These are phyloP conservation scores for Hygrophorus russula DNA, from an alignment of 768 basidiomycete species.

Conservation along the genomic window DNA sequence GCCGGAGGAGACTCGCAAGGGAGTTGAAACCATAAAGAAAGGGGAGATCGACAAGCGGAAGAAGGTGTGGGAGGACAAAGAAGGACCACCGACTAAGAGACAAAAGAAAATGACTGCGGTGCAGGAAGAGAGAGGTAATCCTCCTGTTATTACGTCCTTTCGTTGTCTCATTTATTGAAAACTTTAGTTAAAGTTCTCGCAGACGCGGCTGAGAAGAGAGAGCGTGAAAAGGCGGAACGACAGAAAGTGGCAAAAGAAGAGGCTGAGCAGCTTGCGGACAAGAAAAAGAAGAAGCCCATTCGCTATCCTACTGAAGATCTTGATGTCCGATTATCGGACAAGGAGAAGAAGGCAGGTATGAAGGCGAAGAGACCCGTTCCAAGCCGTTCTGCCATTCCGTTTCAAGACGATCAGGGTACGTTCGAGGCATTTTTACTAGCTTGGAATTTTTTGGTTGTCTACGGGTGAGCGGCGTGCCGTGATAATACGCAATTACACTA, in stretches of 20 bases:
- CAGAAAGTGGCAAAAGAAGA: slow-evolving; percentile 58
- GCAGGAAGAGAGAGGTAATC: slow-evolving; percentile 63
- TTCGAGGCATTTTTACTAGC: slow-evolving; percentile 85
- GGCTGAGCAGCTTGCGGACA: slow-evolving; percentile 59
- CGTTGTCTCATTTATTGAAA: slow-evolving; percentile 15
- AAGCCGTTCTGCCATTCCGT: slow-evolving; percentile 52
- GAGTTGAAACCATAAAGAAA: slow-evolving; percentile 72
- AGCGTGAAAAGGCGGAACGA: slow-evolving; percentile 60
- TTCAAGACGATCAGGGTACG: slow-evolving; percentile 45
- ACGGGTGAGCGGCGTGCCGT: slow-evolving; percentile 54
- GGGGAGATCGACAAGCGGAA: slow-evolving; percentile 90
- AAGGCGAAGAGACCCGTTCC: slow-evolving; percentile 57
- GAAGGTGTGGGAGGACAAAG: slow-evolving; percentile 84
- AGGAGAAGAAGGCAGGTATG: slow-evolving; percentile 73
- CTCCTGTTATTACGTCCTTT: slow-evolving; percentile 1
- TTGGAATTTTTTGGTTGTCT: slow-evolving; percentile 92
- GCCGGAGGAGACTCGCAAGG: slow-evolving; percentile 74
- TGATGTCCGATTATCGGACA: slow-evolving; percentile 68
- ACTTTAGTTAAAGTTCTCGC: slow-evolving; percentile 12
- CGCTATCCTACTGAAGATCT: slow-evolving; percentile 92
- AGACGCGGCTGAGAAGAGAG: slow-evolving; percentile 45
- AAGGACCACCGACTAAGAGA: slow-evolving; percentile 71
- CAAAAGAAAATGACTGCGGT: slow-evolving; percentile 68
- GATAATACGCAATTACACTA: slow-evolving; percentile 2
- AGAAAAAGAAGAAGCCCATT: slow-evolving; percentile 82